Conservation (phyloP, 192 early-diverging fungal species). For the Backusella australiensis region DNA sequence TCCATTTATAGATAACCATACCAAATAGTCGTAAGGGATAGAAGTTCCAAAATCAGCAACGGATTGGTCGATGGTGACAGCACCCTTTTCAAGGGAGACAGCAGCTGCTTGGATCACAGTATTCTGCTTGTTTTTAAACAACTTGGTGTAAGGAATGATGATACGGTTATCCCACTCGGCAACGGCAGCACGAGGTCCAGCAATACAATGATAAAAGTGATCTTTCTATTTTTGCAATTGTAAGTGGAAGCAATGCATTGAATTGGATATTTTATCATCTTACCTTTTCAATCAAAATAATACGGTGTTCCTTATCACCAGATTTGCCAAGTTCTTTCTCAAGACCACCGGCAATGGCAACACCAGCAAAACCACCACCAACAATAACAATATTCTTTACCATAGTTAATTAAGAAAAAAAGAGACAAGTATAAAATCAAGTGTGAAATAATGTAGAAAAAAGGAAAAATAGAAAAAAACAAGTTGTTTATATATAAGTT, state of each 20-base stretch:
- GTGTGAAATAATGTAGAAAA: background rate
- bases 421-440: background rate
- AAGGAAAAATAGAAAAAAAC: background rate
- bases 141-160: constrained; percentile 48
- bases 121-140: constrained; percentile 42
- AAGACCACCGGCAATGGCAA: constrained; percentile 39
- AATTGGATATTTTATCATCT: background rate
- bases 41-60: constrained; percentile 16
- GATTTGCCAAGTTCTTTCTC: constrained; percentile 19
- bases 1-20: constrained; percentile 13
- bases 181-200: constrained; percentile 45
- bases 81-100: constrained; percentile 35
- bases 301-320: constrained; percentile 37
- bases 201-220: constrained; percentile 58
- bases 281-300: constrained; percentile 53
- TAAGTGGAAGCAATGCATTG: background rate
- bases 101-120: constrained; percentile 46
- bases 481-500: background rate
- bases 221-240: constrained; percentile 21
- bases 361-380: constrained; percentile 58
- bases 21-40: constrained; percentile 50
- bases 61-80: constrained; percentile 37
- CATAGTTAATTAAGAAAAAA: constrained; percentile 1
- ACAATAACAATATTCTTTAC: constrained; percentile 27
- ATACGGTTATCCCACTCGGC: constrained; percentile 44